phyloP scores from a whole-genome alignment of 2,329 filamentous ascomycete species.

The Scedosporium aurantiacum region DNA sequence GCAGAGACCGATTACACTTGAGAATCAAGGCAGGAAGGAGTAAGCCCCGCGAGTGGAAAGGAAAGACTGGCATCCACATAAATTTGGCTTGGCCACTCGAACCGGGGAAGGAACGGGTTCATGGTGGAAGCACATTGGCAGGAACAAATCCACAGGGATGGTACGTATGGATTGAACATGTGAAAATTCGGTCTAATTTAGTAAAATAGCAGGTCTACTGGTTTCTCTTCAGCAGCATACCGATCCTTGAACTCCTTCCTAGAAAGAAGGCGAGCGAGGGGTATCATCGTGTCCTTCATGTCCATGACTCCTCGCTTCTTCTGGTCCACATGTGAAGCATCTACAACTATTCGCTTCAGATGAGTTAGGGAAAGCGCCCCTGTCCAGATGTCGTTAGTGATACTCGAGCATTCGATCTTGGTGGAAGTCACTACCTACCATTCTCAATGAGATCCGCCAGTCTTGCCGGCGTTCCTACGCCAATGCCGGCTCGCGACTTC shows the following conservation, averaged over 20 bases:
- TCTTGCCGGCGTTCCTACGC: conserved; percentile 78
- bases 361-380: conserved; percentile 60
- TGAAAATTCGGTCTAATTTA: conserved; percentile 21
- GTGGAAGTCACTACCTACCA: conserved; percentile 36
- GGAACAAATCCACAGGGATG: background rate
- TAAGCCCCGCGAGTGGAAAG: too few relatives aligned
- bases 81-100: too few relatives aligned
- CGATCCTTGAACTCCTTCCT: conserved; percentile 59
- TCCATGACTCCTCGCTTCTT: conserved; percentile 92
- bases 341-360: conserved; percentile 71
- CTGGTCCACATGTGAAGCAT: conserved; percentile 85
- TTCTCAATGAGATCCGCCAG: conserved; percentile 74
- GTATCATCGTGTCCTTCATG: conserved; percentile 85
- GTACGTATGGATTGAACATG: background rate
- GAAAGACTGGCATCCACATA: too few relatives aligned
- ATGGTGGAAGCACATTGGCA: background rate
- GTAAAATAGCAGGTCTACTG: conserved; percentile 55
- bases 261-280: conserved; percentile 64
- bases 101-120: too few relatives aligned
- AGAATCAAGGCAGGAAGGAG: too few relatives aligned
- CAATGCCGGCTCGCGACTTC: conserved; percentile 63
- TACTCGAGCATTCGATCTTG: background rate
- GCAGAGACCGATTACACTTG: too few relatives aligned
- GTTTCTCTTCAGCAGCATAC: conserved; percentile 49
- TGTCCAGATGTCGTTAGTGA: conserved; percentile 9